These are phyloP conservation scores for Zancudomyces culisetae DNA, from an alignment of 371 early-diverging fungal genomes.

Conservation along the genomic window DNA sequence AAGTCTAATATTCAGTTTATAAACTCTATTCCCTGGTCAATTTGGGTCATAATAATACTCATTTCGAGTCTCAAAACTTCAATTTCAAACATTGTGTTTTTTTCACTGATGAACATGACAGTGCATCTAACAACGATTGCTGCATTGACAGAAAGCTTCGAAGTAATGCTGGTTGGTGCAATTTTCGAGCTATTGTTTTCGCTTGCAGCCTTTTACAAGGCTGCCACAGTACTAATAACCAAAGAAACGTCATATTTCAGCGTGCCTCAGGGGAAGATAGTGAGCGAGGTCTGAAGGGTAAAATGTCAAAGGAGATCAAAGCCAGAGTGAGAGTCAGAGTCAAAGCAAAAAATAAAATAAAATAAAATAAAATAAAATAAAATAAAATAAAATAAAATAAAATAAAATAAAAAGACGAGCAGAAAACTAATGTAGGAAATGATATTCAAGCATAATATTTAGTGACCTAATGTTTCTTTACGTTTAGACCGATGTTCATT, in stretches of 20 bases:
- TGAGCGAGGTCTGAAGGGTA: too few species aligned
- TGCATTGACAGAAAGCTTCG: slow-evolving; percentile 16
- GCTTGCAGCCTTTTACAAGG: slow-evolving; percentile 50
- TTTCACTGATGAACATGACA: slow-evolving; percentile 40
- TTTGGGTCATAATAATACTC: slow-evolving; percentile 44
- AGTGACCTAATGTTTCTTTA: too few species aligned
- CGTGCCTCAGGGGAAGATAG: neutral
- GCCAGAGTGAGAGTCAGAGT: too few species aligned
- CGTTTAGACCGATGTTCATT: too few species aligned
- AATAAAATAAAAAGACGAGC: too few species aligned
- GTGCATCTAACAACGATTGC: slow-evolving; percentile 37
- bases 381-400: too few species aligned
- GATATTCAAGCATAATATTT: too few species aligned
- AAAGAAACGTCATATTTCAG: neutral
- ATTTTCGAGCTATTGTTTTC: slow-evolving; percentile 46
- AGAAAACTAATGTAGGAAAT: too few species aligned
- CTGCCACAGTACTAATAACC: slow-evolving; percentile 21
- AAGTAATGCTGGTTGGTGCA: slow-evolving; percentile 36
- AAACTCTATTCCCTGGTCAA: slow-evolving; percentile 36
- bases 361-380: too few species aligned
- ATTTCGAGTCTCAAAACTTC: slow-evolving; percentile 42
- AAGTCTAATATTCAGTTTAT: slow-evolving; percentile 40
- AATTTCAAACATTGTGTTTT: slow-evolving; percentile 34
- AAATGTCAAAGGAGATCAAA: too few species aligned
- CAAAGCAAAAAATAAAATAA: too few species aligned